Conservation (phyloP, 2,329 filamentous ascomycete genomes). For the Aurifilum marmelostoma region DNA sequence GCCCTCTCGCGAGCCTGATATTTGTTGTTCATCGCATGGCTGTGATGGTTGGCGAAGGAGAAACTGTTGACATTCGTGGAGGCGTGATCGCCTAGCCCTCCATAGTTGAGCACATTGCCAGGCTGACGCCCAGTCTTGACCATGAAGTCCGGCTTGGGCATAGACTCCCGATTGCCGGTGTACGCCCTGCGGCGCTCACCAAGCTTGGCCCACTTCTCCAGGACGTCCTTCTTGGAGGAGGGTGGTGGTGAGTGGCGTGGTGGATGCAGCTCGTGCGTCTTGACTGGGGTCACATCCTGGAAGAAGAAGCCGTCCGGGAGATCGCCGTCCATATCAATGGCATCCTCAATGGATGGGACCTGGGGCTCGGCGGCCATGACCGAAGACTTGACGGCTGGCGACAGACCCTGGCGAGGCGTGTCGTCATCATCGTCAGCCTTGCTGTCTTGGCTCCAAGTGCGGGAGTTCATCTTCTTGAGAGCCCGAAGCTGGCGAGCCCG, state of each 20-base stretch:
- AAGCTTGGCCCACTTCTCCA: conserved; percentile 89
- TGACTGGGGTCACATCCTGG: conserved; percentile 60
- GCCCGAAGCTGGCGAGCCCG: conserved; percentile 60
- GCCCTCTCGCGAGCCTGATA: conserved; percentile 48
- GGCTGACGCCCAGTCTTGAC: conserved; percentile 52
- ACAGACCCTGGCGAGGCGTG: conserved; percentile 48
- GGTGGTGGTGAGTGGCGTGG: conserved; percentile 67
- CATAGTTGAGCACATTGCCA: conserved; percentile 46
- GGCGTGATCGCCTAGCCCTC: conserved; percentile 51
- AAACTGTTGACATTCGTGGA: conserved; percentile 33
- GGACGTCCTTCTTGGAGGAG: conserved; percentile 61
- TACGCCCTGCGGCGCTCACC: conserved; percentile 80
- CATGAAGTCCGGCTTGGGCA: conserved; percentile 47
- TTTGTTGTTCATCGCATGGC: conserved; percentile 41
- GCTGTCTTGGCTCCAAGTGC: conserved; percentile 80
- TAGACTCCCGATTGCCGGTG: conserved; percentile 51
- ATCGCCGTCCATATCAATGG: conserved; percentile 63
- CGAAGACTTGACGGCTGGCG: conserved; percentile 47
- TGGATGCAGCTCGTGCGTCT: conserved; percentile 36
- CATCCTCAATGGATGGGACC: conserved; percentile 41
- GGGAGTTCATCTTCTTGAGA: conserved; percentile 70
- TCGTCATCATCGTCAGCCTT: conserved; percentile 52
- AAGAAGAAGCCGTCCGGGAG: conserved; percentile 73
- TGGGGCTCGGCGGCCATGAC: conserved; percentile 43
- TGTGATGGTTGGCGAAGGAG: conserved; percentile 31